Evolutionary conservation across 2,329 filamentous ascomycete genomes (phyloP), one percentile per base, ranked within the genome.

Genomic region (Monosporascus cannonballus): DNA sequence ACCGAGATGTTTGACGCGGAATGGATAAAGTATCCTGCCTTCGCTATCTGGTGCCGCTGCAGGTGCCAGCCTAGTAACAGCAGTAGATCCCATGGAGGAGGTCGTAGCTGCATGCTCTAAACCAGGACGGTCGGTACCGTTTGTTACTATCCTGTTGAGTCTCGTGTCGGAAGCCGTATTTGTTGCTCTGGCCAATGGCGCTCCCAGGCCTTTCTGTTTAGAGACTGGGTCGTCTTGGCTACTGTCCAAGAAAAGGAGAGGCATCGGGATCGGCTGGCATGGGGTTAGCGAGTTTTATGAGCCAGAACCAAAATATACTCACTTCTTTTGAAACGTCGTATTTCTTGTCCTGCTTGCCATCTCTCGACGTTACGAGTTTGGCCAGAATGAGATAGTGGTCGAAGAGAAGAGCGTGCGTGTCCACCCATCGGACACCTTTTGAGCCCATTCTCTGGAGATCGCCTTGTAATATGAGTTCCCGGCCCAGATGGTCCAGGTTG

Each of bases 371-470:
- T 3, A 85, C 77, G 7, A 90, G 79, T 74, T 99, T 99, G 39
- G 94, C 89, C 45, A 99, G 74, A 36, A 99, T 92, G 38, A 99
- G 79, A 69, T 96, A 99, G 71, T 99, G 92, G 64, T 99, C 95
- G 65, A 99, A 97, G 0, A 99, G 79, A 46, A 99, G 80, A 2
- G 90, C 91, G 67, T 96, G 91, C 0, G 90, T 95, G 64, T 99
- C 94, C 7, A 97, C 85, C 87, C 93, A 96, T 57, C 86, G 87
- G 66, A 97, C 94, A 52, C 91, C 85, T 67, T 89, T 95, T 44
- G 86, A 89, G 51, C 93, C 91, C 75, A 91, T 87, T 56, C 94
- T 81, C 67, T 95, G 90, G 53, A 99, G 74, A 61, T 97, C 92
- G 53, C 94, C 94, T 62, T 92, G 84, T 69, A 87, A 87, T 56